phyloP scores from a whole-genome alignment of 352 stramenopile genomes.

The Phytophthora citrophthora region DNA sequence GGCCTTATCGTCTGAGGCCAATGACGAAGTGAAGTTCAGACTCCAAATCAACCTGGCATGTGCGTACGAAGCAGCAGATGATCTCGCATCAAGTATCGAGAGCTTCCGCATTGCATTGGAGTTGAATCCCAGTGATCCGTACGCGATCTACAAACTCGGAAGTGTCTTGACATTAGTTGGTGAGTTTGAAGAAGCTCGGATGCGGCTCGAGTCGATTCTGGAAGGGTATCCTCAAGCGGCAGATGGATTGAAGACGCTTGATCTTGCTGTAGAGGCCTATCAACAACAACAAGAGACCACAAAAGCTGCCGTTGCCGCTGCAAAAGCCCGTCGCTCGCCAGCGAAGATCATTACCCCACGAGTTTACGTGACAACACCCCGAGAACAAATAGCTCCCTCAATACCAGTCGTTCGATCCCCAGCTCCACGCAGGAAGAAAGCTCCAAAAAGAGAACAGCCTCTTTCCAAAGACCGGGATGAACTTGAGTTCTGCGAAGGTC shows the following conservation, averaged over 20 bases:
- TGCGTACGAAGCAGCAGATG: slow-evolving; percentile 53
- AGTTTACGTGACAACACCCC: slow-evolving; percentile 8
- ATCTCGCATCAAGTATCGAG: slow-evolving; percentile 40
- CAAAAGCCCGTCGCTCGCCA: slow-evolving; percentile 39
- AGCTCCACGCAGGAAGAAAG: slow-evolving; percentile 30
- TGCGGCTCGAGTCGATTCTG: slow-evolving; percentile 48
- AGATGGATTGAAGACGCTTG: slow-evolving; percentile 50
- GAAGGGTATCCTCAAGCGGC: slow-evolving; percentile 55
- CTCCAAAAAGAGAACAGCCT: slow-evolving; percentile 5
- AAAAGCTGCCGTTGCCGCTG: slow-evolving; percentile 32
- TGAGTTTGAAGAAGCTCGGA: slow-evolving; percentile 48
- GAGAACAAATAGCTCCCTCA: slow-evolving; percentile 24
- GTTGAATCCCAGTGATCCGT: slow-evolving; percentile 53
- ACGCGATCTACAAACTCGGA: slow-evolving; percentile 70
- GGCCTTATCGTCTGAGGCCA: slow-evolving; percentile 59
- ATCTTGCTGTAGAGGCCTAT: slow-evolving; percentile 27
- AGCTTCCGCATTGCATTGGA: slow-evolving; percentile 54
- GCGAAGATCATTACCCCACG: slow-evolving; percentile 27
- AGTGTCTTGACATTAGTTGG: slow-evolving; percentile 42
- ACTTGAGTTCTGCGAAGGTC: neutral
- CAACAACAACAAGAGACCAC: slow-evolving; percentile 36
- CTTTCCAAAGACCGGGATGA: neutral
- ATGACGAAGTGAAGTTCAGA: slow-evolving; percentile 64
- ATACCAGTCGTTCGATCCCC: slow-evolving; percentile 19
- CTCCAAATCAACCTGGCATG: slow-evolving; percentile 76